Percentiles rank a stretch among this genome's conserved stretches.
Evolutionary conservation across 495 filamentous ascomycete species (phyloP).

Genomic region (Aspergillus funiculosus): DNA sequence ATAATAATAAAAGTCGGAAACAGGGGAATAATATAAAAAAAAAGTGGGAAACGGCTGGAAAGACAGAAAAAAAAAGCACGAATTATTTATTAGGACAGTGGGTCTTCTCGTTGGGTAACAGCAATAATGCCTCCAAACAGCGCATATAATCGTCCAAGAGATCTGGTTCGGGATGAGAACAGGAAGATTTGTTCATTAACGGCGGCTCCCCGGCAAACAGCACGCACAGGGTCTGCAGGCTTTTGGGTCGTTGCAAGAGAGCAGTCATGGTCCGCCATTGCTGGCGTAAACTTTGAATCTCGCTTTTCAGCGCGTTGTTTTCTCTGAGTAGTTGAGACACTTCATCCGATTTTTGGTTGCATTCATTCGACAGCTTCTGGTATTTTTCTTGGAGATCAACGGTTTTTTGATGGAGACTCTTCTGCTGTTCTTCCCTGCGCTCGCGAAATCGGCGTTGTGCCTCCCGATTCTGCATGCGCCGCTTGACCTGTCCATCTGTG

Average conservation of each 20-base stretch:
- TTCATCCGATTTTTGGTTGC: neutral
- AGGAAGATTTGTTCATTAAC: too few species aligned
- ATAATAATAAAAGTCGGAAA: too few species aligned
- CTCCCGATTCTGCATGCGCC: constrained; percentile 3
- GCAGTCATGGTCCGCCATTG: constrained; percentile 4
- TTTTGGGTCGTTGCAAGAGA: constrained; percentile 5
- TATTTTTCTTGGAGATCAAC: constrained; percentile 1
- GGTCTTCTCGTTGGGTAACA: neutral
- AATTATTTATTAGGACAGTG: too few species aligned
- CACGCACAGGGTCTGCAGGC: neutral
- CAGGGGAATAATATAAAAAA: too few species aligned
- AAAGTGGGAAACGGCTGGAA: too few species aligned
- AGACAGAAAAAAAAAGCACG: too few species aligned
- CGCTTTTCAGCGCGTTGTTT: neutral
- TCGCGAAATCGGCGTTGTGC: constrained; percentile 11
- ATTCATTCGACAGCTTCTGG: neutral
- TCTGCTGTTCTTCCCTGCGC: constrained; percentile 2
- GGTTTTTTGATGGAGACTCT: neutral
- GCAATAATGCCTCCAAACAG: constrained; percentile 3
- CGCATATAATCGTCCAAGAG: neutral
- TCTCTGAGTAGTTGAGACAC: neutral
- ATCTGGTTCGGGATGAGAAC: too few species aligned
- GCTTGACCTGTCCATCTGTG: neutral
- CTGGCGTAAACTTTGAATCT: neutral
- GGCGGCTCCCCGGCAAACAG: too few species aligned